phyloP scores from a whole-genome alignment of 108 stramenopile genomes.

The Pseudonitzschia delicatissima region DNA sequence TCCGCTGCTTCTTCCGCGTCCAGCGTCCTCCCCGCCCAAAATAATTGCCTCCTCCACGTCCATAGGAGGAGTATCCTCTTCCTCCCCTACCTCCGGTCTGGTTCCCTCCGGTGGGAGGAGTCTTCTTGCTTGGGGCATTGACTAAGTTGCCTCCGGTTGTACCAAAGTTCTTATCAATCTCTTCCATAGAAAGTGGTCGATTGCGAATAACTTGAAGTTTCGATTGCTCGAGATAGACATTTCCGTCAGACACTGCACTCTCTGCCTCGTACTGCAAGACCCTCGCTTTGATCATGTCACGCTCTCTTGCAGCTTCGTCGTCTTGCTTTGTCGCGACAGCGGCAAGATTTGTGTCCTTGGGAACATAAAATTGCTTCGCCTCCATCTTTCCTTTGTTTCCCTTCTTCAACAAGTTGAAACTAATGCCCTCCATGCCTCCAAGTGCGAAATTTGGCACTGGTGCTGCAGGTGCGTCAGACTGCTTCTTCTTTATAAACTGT shows the following conservation, averaged over 20 bases:
- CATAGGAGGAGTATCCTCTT: neutral
- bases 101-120: slow-evolving; percentile 2
- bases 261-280: slow-evolving; percentile 87
- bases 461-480: slow-evolving; percentile 17
- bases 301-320: slow-evolving; percentile 81
- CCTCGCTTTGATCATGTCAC: slow-evolving; percentile 78
- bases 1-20: neutral
- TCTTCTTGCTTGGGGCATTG: slow-evolving; percentile 3
- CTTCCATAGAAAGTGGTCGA: slow-evolving; percentile 73
- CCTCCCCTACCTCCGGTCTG: slow-evolving; percentile 7
- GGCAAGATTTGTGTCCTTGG: slow-evolving; percentile 77
- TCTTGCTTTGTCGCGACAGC: slow-evolving; percentile 75
- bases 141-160: slow-evolving; percentile 43
- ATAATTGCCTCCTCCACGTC: neutral
- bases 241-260: slow-evolving; percentile 58
- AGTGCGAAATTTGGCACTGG: slow-evolving; percentile 34
- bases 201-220: slow-evolving; percentile 83
- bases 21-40: slow-evolving; percentile 1
- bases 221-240: slow-evolving; percentile 83
- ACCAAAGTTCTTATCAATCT: slow-evolving; percentile 82
- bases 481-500: slow-evolving; percentile 64
- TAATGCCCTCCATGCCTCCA: slow-evolving; percentile 70
- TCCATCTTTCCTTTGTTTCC: slow-evolving; percentile 92
- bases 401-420: slow-evolving; percentile 87
- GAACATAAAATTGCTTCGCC: slow-evolving; percentile 80